Base-by-base conservation (phyloP, 805 yeast genomes). In the Starmera dryadoides region DNA sequence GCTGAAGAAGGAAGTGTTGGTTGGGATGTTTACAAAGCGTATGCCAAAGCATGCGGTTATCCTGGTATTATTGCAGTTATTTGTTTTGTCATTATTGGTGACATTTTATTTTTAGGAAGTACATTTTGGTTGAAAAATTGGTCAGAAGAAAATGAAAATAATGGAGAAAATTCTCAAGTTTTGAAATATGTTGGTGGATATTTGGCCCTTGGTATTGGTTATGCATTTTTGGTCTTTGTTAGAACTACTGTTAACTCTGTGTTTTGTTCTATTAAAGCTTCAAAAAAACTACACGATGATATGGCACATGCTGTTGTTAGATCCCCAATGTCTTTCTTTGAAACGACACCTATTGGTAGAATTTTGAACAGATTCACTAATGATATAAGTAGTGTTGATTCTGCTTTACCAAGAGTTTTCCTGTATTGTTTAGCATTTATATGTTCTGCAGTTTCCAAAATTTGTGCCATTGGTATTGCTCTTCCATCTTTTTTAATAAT, bases 81-180 rank as follows among this genome's bases (percentile, higher is more conserved):
- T 56, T 67, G 36, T 34, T 44, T 58, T 32, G 45, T 69, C 53
- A 47, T 66, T 48, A 22, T 59, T 25, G 46, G 61, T 4, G 64
- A 68, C 15, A 56, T 72, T 12, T 53, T 60, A 35, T 58, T 60
- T 16, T 48, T 66, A 18, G 59, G 63, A 8, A 75, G 76, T 34
- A 78, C 73, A 52, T 76, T 75, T 53, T 79, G 86, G 81, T 64
- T 81, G 48, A 81, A 80, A 46, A 64, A 70, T 43, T 81, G 89
- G 89, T 74, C 87, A 2, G 86, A 80, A 47, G 56, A 63, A 8
- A 61, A 64, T 30, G 62, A 62, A 25, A 65, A 63, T 20, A 46
- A 54, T 33, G 75, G 75, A 11, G 29, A 52, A 2, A 79, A 77
- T 44, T 51, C 55, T 4, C 47, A 70, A 33, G 71, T 74, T 7